Percentiles rank a stretch among this genome's conserved stretches.
Evolutionary conservation across 2,329 filamentous ascomycete genomes (phyloP).

Genomic region (Pseudofabraea citricarpa): DNA sequence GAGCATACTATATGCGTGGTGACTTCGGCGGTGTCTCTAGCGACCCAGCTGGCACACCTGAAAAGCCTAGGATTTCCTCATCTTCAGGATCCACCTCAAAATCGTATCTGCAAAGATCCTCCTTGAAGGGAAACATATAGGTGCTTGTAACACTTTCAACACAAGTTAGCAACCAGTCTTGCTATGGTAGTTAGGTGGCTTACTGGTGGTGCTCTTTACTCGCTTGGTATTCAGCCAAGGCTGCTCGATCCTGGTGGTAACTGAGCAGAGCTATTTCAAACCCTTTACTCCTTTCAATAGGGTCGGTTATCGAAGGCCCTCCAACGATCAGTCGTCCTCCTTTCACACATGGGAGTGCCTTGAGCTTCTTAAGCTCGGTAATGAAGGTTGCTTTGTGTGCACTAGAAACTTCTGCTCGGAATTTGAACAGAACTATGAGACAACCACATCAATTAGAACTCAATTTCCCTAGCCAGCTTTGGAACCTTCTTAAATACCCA

Average conservation of each 20-base stretch:
- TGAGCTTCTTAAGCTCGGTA: constrained; percentile 11
- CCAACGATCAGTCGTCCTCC: constrained; percentile 15
- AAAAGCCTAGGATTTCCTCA: constrained; percentile 2
- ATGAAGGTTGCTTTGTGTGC: constrained; percentile 12
- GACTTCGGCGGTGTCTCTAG: no score
- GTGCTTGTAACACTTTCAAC: constrained; percentile 9
- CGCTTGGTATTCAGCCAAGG: constrained; percentile 16
- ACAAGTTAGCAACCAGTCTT: neutral
- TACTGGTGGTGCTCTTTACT: constrained; percentile 16
- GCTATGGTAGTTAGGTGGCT: neutral
- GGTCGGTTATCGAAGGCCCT: constrained; percentile 15
- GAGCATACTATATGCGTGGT: no score
- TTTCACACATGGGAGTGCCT: constrained; percentile 13
- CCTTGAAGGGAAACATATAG: constrained; percentile 16
- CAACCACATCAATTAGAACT: no score
- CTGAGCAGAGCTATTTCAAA: constrained; percentile 18
- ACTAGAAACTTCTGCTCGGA: constrained; percentile 7
- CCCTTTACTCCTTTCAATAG: constrained; percentile 15
- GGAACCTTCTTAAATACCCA: constrained; percentile 13
- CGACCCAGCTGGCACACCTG: no score
- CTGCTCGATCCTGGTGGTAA: constrained; percentile 12
- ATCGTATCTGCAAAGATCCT: constrained; percentile 17
- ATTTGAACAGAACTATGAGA: constrained; percentile 16
- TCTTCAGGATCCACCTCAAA: constrained; percentile 16
- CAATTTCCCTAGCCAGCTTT: no score